Evolutionary conservation across 2,329 filamentous ascomycete species (phyloP).

Genomic region (Coniochaeta sp.): DNA sequence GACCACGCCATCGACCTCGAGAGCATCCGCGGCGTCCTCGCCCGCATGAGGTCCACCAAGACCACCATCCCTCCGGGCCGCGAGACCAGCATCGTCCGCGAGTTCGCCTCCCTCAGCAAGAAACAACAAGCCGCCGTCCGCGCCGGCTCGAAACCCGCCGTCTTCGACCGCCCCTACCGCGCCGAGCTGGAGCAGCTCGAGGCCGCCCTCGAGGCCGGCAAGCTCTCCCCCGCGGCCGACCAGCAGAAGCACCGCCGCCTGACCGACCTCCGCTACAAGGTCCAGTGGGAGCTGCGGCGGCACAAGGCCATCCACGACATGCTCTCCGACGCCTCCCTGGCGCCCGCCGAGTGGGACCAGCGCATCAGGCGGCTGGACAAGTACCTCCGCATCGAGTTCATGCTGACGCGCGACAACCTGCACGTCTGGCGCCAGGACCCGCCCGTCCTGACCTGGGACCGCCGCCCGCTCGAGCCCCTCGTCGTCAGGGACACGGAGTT

Average conservation of each 20-base stretch:
- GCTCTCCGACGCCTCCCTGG: slow-evolving; percentile 22
- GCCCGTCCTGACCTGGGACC: slow-evolving; percentile 59
- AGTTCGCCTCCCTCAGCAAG: slow-evolving; percentile 12
- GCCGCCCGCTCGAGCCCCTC: slow-evolving; percentile 64
- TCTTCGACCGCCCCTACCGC: slow-evolving; percentile 30
- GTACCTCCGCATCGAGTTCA: slow-evolving; percentile 26
- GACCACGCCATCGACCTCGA: slow-evolving; percentile 40
- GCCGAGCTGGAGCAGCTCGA: slow-evolving; percentile 33
- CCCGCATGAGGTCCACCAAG: slow-evolving; percentile 37
- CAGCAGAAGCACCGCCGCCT: slow-evolving; percentile 2
- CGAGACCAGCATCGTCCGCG: slow-evolving; percentile 23
- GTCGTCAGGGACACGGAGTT: slow-evolving; percentile 51
- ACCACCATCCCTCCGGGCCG: slow-evolving; percentile 37
- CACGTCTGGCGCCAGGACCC: slow-evolving; percentile 40
- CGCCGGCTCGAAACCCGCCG: slow-evolving; percentile 15
- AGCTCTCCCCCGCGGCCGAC: slow-evolving; percentile 3
- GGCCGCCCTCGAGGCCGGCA: slow-evolving; percentile 13
- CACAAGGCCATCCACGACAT: slow-evolving; percentile 15
- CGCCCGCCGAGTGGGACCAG: slow-evolving; percentile 22
- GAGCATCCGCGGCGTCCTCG: slow-evolving; percentile 29
- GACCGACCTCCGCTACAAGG: slow-evolving; percentile 8
- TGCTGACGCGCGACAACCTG: slow-evolving; percentile 42
- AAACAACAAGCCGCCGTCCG: slow-evolving; percentile 1
- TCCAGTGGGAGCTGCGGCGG: slow-evolving; percentile 9
- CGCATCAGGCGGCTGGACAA: slow-evolving; percentile 23